phyloP scores from a whole-genome alignment of 768 basidiomycete genomes.

The Tylopilus sp. region DNA sequence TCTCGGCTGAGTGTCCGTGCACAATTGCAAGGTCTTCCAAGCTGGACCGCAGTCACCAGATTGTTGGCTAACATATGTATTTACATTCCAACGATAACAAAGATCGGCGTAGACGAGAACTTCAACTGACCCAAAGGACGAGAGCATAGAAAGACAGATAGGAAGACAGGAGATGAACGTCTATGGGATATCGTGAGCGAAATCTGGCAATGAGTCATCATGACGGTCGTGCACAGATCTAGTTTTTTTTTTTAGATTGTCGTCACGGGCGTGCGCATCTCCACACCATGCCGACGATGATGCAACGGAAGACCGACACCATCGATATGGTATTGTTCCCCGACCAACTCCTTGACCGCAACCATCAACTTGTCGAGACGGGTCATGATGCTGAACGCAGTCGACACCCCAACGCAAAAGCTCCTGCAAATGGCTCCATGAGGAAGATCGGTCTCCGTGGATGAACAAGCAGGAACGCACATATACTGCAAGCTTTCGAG shows the following conservation, averaged over 20 bases:
- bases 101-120: too few relatives aligned
- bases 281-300: slow-evolving; percentile 26
- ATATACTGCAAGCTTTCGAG: slow-evolving; percentile 76
- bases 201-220: too few relatives aligned
- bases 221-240: background rate
- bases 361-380: slow-evolving; percentile 76
- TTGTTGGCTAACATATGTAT: too few relatives aligned
- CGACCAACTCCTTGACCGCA: slow-evolving; percentile 80
- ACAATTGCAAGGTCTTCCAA: too few relatives aligned
- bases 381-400: slow-evolving; percentile 61
- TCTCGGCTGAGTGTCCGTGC: too few relatives aligned
- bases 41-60: too few relatives aligned
- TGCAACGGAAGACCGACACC: slow-evolving; percentile 45
- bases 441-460: background rate
- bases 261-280: slow-evolving; percentile 18
- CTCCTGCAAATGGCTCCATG: slow-evolving; percentile 35
- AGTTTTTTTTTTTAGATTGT: background rate
- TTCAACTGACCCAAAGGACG: background rate
- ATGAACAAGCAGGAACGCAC: slow-evolving; percentile 40
- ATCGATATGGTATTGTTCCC: slow-evolving; percentile 82
- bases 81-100: too few relatives aligned
- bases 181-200: background rate
- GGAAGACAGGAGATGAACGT: background rate
- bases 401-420: slow-evolving; percentile 73
- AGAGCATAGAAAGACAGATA: background rate